phyloP scores from a whole-genome alignment of 768 basidiomycete species.

The Suillus luteus region DNA sequence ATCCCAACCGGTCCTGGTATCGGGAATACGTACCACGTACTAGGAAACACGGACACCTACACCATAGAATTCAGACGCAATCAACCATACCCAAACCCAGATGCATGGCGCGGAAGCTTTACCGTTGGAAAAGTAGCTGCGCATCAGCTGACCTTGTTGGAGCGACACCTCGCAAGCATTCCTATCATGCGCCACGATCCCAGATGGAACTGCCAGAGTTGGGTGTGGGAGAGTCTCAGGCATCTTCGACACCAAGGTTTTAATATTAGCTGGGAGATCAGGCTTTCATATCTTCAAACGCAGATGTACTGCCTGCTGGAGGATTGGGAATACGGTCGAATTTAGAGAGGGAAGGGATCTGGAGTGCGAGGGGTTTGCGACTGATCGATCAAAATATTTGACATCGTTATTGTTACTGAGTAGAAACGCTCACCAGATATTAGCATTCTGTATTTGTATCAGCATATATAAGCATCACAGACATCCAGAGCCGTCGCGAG shows the following conservation, averaged over 20 bases:
- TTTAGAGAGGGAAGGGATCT: background rate
- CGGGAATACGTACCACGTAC: conserved; percentile 32
- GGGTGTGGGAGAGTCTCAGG: conserved; percentile 29
- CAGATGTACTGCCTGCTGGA: conserved; percentile 31
- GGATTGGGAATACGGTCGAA: conserved; percentile 26
- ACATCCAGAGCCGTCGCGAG: background rate
- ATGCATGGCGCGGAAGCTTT: conserved; percentile 29
- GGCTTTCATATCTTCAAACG: conserved; percentile 21
- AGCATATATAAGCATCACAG: background rate
- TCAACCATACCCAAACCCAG: conserved; percentile 10
- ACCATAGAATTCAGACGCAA: conserved; percentile 18
- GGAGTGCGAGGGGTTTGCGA: background rate
- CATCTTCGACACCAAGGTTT: conserved; percentile 15
- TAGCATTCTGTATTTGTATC: background rate
- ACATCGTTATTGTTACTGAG: background rate
- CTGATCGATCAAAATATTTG: background rate
- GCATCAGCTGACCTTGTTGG: conserved; percentile 19
- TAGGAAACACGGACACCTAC: conserved; percentile 29
- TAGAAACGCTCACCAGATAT: background rate
- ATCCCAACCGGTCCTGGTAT: conserved; percentile 22
- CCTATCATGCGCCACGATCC: conserved; percentile 23
- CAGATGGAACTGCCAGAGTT: conserved; percentile 30
- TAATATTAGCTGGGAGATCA: conserved; percentile 17
- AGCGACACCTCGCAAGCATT: conserved; percentile 16
- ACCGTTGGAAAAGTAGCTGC: conserved; percentile 28